A percentile compares a stretch with the other conserved stretches of the same genome.
These are phyloP conservation scores for Trebouxiophyceae sp. DNA, from an alignment of 163 green algal genomes.

Conservation along the genomic window DNA sequence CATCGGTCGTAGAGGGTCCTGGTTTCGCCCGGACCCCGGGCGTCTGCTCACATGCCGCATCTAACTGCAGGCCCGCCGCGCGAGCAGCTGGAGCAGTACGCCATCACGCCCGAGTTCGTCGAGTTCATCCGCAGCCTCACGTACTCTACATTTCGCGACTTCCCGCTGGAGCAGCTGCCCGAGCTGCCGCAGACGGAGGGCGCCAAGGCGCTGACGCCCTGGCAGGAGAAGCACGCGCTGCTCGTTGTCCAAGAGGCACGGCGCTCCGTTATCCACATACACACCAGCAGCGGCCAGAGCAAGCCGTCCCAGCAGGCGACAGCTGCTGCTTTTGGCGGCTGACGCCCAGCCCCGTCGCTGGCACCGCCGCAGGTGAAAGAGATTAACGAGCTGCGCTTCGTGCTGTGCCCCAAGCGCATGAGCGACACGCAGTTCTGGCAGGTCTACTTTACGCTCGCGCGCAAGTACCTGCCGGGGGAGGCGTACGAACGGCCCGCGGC, in stretches of 20 bases:
- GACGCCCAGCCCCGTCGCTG: not conserved
- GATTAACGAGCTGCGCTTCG: constrained; percentile 53
- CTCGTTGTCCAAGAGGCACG: constrained; percentile 16
- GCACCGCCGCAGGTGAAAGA: constrained; percentile 32
- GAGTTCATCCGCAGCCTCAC: constrained; percentile 40
- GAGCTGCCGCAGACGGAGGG: not conserved
- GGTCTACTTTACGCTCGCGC: constrained; percentile 43
- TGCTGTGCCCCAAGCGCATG: constrained; percentile 51
- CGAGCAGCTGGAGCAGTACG: constrained; percentile 29
- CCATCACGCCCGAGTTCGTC: constrained; percentile 34
- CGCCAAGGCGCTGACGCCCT: constrained; percentile 13
- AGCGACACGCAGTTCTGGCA: constrained; percentile 49
- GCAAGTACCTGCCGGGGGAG: too few species aligned
- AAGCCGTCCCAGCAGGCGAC: not conserved
- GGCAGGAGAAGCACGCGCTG: constrained; percentile 34
- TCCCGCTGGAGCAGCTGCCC: constrained; percentile 28
- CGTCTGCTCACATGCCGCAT: too few species aligned
- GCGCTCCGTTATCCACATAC: not conserved
- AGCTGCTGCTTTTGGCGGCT: not conserved
- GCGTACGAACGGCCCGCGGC: too few species aligned
- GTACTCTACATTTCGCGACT: constrained; percentile 46
- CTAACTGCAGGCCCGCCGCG: not conserved
- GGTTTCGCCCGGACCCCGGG: too few species aligned
- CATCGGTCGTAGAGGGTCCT: too few species aligned
- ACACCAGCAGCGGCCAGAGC: not conserved